A percentile compares a stretch with the other conserved stretches of the same genome.
Conservation (phyloP, 2,329 filamentous ascomycete genomes). For the Phaeoacremonium minimum region DNA sequence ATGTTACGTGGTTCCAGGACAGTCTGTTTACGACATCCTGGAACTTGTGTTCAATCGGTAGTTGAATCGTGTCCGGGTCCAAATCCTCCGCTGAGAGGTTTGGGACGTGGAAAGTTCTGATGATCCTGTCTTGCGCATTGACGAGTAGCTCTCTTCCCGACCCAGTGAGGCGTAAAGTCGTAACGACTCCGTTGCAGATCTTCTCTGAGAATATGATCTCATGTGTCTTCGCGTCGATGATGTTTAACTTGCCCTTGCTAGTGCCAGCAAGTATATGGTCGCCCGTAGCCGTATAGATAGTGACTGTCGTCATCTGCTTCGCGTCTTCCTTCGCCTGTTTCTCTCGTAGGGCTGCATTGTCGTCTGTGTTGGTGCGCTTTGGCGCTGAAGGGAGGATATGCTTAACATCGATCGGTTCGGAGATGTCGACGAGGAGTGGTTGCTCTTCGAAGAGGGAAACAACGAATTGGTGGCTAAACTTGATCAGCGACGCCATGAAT, state of each 20-base stretch:
- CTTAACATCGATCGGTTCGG: conserved; percentile 65
- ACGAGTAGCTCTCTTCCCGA: conserved; percentile 86
- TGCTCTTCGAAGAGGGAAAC: conserved; percentile 92
- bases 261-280: conserved; percentile 90
- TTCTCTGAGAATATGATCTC: conserved; percentile 87
- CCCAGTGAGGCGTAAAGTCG: conserved; percentile 76
- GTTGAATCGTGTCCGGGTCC: conserved; percentile 78
- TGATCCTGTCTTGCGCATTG: conserved; percentile 92
- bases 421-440: conserved; percentile 81
- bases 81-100: conserved; percentile 66
- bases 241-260: conserved; percentile 93
- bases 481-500: conserved; percentile 12
- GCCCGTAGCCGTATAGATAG: conserved; percentile 80
- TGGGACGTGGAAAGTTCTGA: conserved; percentile 86
- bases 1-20: conserved; percentile 95
- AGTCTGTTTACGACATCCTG: conserved; percentile 94
- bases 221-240: conserved; percentile 78
- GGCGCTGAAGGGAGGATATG: conserved; percentile 77
- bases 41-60: conserved; percentile 96
- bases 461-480: conserved; percentile 72
- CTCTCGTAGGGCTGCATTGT: conserved; percentile 66
- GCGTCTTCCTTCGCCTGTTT: conserved; percentile 89
- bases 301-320: conserved; percentile 91
- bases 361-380: conserved; percentile 65
- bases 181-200: conserved; percentile 81